A percentile compares a stretch with the other conserved stretches of the same genome.
phyloP scores from a whole-genome alignment of 2,329 filamentous ascomycete species.

The Epichloe gansuensis region DNA sequence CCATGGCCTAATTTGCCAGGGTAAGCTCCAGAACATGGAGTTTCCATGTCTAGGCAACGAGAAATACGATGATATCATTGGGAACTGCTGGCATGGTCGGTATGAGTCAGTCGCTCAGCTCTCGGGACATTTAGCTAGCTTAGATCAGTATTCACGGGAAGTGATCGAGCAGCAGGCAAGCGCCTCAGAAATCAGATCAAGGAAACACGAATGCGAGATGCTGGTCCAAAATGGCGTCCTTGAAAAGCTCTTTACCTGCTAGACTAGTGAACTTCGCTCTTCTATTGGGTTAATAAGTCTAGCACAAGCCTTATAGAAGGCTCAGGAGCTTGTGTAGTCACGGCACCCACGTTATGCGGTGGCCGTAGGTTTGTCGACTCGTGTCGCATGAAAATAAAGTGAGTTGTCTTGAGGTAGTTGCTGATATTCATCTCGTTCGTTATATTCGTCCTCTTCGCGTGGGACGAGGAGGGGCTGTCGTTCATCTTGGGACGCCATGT shows the following conservation, averaged over 20 bases:
- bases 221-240: slow-evolving; percentile 1
- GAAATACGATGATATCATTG: slow-evolving; percentile 6
- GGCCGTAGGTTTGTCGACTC: no score
- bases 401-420: slow-evolving; percentile 2
- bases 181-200: not conserved
- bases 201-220: slow-evolving; percentile 3
- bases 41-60: slow-evolving; percentile 4
- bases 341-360: no score
- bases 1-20: slow-evolving; percentile 1
- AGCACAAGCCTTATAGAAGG: no score
- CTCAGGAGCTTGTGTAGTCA: no score
- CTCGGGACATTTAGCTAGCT: not conserved
- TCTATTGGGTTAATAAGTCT: no score
- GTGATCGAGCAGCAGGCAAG: slow-evolving; percentile 1
- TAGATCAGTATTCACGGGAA: slow-evolving; percentile 4
- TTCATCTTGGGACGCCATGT: slow-evolving; percentile 1
- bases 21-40: slow-evolving; percentile 6
- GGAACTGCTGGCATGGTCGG: slow-evolving; percentile 6
- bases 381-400: no score
- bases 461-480: slow-evolving; percentile 2
- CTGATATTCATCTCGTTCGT: not conserved
- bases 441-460: not conserved
- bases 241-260: not conserved
- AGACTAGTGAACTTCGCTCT: no score
- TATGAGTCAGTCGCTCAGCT: slow-evolving; percentile 7